A percentile compares a stretch with the other conserved stretches of the same genome.
phyloP scores from a whole-genome alignment of 2,329 filamentous ascomycete genomes.

The Colletotrichum eremochloae region DNA sequence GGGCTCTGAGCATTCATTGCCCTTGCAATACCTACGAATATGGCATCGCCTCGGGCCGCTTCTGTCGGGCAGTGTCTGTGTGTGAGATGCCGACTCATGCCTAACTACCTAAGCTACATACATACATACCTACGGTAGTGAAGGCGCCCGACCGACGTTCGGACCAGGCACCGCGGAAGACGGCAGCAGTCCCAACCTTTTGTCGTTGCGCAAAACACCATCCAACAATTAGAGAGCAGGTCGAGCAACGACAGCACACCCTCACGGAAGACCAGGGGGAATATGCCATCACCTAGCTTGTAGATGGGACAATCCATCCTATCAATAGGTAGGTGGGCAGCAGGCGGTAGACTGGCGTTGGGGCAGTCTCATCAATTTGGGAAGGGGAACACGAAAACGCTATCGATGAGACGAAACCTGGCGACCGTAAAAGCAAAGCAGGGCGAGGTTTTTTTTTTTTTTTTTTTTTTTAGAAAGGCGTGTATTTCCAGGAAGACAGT shows the following conservation, averaged over 20 bases:
- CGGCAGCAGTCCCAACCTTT: constrained; percentile 1
- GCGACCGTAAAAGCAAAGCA: constrained; percentile 5
- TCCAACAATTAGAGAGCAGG: background rate
- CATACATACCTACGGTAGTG: too few species aligned
- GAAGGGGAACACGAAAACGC: background rate
- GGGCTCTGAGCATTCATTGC: constrained; percentile 33
- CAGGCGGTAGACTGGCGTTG: background rate
- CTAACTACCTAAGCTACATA: background rate
- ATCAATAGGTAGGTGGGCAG: too few species aligned
- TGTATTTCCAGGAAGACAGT: constrained; percentile 27
- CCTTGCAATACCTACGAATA: constrained; percentile 22
- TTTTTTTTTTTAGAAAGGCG: background rate
- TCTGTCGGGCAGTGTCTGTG: constrained; percentile 17
- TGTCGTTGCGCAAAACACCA: constrained; percentile 4
- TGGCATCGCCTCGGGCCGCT: constrained; percentile 9
- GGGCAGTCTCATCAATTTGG: constrained; percentile 17
- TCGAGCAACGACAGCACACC: constrained; percentile 27
- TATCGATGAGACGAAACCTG: constrained; percentile 24
- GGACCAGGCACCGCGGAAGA: constrained; percentile 20
- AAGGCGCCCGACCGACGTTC: background rate
- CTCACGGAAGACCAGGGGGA: background rate
- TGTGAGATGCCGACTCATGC: constrained; percentile 8
- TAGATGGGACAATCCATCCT: constrained; percentile 25
- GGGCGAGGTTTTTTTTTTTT: constrained; percentile 22
- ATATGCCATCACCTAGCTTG: constrained; percentile 23